Percentiles rank a stretch among this genome's conserved stretches.
Evolutionary conservation across 495 filamentous ascomycete species (phyloP).

Genomic region (Schizothecium vesticola): DNA sequence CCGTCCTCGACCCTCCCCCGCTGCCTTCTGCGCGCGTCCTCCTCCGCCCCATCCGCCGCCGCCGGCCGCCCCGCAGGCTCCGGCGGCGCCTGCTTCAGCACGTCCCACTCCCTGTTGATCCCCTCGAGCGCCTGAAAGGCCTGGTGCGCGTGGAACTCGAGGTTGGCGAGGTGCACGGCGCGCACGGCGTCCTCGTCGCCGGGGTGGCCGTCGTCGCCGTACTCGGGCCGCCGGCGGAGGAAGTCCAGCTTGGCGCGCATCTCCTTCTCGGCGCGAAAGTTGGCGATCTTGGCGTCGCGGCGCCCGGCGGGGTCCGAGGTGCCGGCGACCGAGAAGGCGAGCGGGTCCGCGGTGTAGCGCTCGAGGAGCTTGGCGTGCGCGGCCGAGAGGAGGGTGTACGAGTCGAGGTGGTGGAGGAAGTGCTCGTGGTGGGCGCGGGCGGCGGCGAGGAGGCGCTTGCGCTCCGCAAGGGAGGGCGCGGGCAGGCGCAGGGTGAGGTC

Average conservation of each 20-base stretch:
- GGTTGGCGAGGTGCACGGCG: conserved; percentile 66
- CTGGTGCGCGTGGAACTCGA: conserved; percentile 68
- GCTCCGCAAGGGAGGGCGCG: conserved; percentile 51
- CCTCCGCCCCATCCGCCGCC: conserved; percentile 16
- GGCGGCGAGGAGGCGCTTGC: conserved; percentile 56
- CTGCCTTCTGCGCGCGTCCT: conserved; percentile 46
- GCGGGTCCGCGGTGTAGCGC: conserved; percentile 59
- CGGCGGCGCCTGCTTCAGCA: conserved; percentile 71
- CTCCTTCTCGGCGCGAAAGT: conserved; percentile 81
- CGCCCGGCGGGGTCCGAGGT: conserved; percentile 63
- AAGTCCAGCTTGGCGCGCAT: conserved; percentile 73
- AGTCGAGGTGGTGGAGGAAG: conserved; percentile 69
- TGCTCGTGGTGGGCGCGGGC: conserved; percentile 66
- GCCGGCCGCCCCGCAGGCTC: conserved; percentile 36
- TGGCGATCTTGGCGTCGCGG: conserved; percentile 75
- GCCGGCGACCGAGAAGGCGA: conserved; percentile 60
- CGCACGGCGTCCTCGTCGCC: conserved; percentile 71
- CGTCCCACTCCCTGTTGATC: conserved; percentile 73
- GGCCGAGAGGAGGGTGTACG: conserved; percentile 65
- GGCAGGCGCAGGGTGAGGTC: conserved; percentile 38
- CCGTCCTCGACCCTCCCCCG: conserved; percentile 31
- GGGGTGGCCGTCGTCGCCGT: conserved; percentile 43
- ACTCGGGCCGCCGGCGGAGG: conserved; percentile 39
- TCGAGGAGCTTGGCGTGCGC: conserved; percentile 67
- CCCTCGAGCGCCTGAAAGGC: conserved; percentile 81